These are phyloP conservation scores for Cercospora berteroae DNA, from an alignment of 2,329 filamentous ascomycete species.

Conservation along the genomic window DNA sequence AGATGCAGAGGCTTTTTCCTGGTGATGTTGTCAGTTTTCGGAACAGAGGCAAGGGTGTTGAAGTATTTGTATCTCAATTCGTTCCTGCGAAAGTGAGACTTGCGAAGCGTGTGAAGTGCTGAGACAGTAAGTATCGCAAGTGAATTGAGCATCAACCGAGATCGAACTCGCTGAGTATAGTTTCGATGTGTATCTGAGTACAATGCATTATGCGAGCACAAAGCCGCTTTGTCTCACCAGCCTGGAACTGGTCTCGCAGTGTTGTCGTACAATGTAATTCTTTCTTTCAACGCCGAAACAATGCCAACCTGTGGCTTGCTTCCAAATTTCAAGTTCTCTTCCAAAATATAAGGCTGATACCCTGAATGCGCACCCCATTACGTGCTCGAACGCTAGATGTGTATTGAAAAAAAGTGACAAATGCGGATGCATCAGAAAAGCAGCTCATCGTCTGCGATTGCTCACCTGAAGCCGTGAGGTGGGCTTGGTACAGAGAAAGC, in stretches of 20 bases:
- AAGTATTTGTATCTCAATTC: not conserved
- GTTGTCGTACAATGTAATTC: slow-evolving; percentile 4
- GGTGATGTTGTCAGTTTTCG: not conserved
- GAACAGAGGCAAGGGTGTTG: not conserved
- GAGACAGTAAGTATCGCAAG: not conserved
- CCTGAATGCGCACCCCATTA: not conserved
- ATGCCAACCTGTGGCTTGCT: slow-evolving; percentile 9
- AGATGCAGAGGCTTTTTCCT: not conserved
- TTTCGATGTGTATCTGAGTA: slow-evolving; percentile 13
- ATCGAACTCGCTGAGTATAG: slow-evolving; percentile 9
- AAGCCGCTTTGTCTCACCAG: slow-evolving; percentile 19
- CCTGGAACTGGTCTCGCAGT: slow-evolving; percentile 9
- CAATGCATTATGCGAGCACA: slow-evolving; percentile 21
- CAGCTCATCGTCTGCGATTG: slow-evolving; percentile 9
- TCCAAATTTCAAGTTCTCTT: not conserved
- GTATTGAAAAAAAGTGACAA: not conserved
- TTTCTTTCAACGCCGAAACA: slow-evolving; percentile 7
- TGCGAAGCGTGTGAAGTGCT: not conserved
- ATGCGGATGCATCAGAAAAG: not conserved
- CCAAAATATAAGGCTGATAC: not conserved
- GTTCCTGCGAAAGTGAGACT: not conserved
- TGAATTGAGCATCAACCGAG: slow-evolving; percentile 2
- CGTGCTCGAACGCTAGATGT: slow-evolving; percentile 20
- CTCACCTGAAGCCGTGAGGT: slow-evolving; percentile 12
- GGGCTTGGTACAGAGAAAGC: slow-evolving; percentile 48